Evolutionary conservation across 176 grass and related monocot genomes (phyloP).

Genomic region (Cenchrus purpureus): DNA sequence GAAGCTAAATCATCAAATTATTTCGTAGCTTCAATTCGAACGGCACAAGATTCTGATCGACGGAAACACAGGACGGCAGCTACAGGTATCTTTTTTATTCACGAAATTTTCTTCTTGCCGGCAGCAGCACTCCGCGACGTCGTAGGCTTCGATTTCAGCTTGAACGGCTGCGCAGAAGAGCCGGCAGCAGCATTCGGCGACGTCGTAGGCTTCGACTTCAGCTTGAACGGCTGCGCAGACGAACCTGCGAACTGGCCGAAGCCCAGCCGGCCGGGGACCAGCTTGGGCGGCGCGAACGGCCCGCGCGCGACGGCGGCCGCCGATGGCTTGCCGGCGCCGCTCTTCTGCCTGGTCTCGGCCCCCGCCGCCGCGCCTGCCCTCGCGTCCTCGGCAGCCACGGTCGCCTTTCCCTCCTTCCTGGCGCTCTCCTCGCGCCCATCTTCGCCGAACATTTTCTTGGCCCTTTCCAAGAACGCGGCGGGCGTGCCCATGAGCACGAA

Average conservation of each 20-base stretch:
- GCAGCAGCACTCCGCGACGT: background rate
- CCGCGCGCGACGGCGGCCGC: background rate
- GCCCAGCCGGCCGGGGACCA: conserved; percentile 46
- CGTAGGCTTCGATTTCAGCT: conserved; percentile 31
- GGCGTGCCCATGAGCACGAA: conserved; percentile 41
- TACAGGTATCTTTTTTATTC: background rate
- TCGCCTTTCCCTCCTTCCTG: background rate
- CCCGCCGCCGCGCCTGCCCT: background rate
- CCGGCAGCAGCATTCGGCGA: background rate
- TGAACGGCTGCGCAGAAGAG: conserved; percentile 42
- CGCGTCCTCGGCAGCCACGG: background rate
- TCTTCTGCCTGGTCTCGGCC: background rate
- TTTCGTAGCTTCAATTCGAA: background rate
- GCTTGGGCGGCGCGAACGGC: conserved; percentile 49
- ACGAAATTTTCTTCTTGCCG: conserved; percentile 30
- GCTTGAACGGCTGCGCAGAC: conserved; percentile 42
- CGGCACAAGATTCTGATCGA: background rate
- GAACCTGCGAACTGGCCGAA: conserved; percentile 48
- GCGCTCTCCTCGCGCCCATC: background rate
- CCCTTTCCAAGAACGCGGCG: conserved; percentile 42
- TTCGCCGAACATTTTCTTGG: conserved; percentile 30
- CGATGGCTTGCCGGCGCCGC: background rate
- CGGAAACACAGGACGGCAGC: background rate
- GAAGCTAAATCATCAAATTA: background rate
- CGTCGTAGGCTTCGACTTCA: conserved; percentile 31